phyloP scores from a whole-genome alignment of 306 rosid species.

The Quercus berberidifolia region DNA sequence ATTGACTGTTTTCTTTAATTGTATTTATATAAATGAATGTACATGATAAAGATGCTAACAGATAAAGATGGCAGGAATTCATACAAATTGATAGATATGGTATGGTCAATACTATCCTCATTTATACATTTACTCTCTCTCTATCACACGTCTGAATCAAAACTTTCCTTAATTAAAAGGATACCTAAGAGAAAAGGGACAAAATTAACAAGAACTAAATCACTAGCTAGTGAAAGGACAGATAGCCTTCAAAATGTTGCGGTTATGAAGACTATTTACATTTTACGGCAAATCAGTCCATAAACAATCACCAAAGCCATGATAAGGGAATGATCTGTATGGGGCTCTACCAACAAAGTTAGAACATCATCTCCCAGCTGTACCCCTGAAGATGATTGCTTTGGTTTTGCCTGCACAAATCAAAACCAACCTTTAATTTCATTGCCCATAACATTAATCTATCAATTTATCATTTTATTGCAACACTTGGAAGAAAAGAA shows the following conservation, averaged over 20 bases:
- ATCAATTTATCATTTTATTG: no score
- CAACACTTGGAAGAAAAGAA: background rate
- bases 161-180: background rate
- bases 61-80: no score
- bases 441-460: background rate
- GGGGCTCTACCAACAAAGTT: constrained; percentile 45
- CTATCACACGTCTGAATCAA: background rate
- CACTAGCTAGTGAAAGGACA: background rate
- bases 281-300: constrained; percentile 53
- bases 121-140: background rate
- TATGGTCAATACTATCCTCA: background rate
- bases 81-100: no score
- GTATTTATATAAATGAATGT: no score
- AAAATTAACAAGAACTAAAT: background rate
- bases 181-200: background rate
- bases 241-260: background rate
- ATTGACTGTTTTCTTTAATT: no score
- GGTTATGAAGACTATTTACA: constrained; percentile 26
- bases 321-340: constrained; percentile 53
- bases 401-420: constrained; percentile 62
- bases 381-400: constrained; percentile 46
- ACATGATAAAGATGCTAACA: no score
- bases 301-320: constrained; percentile 63
- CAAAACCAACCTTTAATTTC: background rate
- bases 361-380: constrained; percentile 68